Evolutionary conservation across 2,329 filamentous ascomycete species (phyloP).

Genomic region (Clonostachys chloroleuca): DNA sequence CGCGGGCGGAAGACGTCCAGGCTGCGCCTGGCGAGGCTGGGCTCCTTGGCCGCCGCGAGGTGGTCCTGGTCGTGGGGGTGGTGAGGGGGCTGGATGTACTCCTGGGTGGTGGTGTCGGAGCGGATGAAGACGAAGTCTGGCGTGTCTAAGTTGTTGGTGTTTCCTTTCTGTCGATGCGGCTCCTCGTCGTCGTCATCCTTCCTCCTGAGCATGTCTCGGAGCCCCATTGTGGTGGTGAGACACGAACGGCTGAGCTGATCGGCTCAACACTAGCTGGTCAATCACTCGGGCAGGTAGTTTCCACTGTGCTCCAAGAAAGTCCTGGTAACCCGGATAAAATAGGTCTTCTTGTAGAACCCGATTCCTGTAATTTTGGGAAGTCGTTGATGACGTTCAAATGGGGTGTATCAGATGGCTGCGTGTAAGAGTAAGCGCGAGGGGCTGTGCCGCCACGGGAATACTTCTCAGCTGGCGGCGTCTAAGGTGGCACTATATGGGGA

Average conservation of each 20-base stretch:
- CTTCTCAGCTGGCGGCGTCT: too few relatives aligned
- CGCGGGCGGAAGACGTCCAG: conserved; percentile 38
- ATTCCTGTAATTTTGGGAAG: too few relatives aligned
- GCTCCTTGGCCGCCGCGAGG: conserved; percentile 18
- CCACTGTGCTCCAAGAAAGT: too few relatives aligned
- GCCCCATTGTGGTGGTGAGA: conserved; percentile 30
- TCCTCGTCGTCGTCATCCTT: conserved; percentile 33
- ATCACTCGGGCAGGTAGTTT: too few relatives aligned
- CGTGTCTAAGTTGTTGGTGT: conserved; percentile 23
- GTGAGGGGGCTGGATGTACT: conserved; percentile 69
- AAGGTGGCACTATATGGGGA: too few relatives aligned
- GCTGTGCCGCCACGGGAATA: too few relatives aligned
- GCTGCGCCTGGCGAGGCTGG: conserved; percentile 19
- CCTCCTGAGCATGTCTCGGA: conserved; percentile 50
- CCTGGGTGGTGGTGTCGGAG: conserved; percentile 75
- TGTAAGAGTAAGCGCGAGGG: too few relatives aligned
- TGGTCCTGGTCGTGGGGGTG: conserved; percentile 19
- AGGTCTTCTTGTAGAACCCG: too few relatives aligned
- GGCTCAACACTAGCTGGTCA: too few relatives aligned
- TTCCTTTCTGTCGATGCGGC: conserved; percentile 16
- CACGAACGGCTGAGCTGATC: neutral
- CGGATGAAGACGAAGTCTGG: conserved; percentile 81
- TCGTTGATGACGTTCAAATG: too few relatives aligned
- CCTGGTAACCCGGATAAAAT: too few relatives aligned
- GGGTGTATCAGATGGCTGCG: too few relatives aligned